Conservation (phyloP, 768 basidiomycete species). For the Mycena amicta region DNA sequence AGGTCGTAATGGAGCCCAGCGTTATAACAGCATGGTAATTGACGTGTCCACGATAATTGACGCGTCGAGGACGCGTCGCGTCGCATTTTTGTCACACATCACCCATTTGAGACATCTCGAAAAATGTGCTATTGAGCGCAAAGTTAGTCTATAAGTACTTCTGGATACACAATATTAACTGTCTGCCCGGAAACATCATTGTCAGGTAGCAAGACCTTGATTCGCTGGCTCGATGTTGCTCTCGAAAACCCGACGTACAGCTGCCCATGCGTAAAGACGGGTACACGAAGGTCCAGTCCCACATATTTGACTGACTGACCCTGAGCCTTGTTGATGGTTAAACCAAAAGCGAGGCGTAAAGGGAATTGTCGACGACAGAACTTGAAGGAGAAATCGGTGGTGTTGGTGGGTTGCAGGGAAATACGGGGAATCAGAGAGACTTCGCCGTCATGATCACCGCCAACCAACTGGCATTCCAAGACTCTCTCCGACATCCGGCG, state of each 20-base stretch:
- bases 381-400: conserved; percentile 29
- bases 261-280: background rate
- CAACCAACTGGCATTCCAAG: conserved; percentile 37
- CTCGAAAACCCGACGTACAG: background rate
- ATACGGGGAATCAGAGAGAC: conserved; percentile 43
- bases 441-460: conserved; percentile 39
- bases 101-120: too few relatives aligned
- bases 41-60: too few relatives aligned
- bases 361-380: conserved; percentile 44
- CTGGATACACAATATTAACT: background rate
- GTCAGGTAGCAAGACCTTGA: background rate
- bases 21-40: too few relatives aligned
- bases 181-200: background rate
- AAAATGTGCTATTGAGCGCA: too few relatives aligned
- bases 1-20: too few relatives aligned
- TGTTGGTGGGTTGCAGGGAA: conserved; percentile 30
- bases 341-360: conserved; percentile 45
- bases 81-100: too few relatives aligned
- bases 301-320: conserved; percentile 13
- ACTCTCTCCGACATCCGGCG: conserved; percentile 29
- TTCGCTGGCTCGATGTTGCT: background rate
- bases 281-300: background rate
- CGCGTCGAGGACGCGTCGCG: too few relatives aligned
- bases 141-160: background rate
- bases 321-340: conserved; percentile 53